Evolutionary conservation across 257 asterid species (phyloP), one percentile per base, ranked within the genome.

Genomic region (Perilla frutescens): DNA sequence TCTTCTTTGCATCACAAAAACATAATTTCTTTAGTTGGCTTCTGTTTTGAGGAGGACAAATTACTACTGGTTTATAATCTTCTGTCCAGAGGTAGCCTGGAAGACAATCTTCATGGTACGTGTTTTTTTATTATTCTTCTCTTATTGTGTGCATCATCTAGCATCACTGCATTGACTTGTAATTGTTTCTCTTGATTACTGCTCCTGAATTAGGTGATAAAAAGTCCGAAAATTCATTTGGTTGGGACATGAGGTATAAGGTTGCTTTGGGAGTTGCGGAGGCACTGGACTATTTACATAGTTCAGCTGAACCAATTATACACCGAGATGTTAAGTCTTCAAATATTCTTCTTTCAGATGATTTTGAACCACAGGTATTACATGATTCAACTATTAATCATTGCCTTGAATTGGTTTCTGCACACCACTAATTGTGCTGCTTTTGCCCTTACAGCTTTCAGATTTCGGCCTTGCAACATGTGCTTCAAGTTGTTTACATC

Each of bases 261-360:
- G 92, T 91, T 74, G 96, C 98, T 71, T 44, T 93, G 81, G 98
- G 96, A 53, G 86, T 91, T 78, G 96, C 97, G 8, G 88, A 88
- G 88, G 98, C 98, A 63, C 85, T 93, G 75, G 84, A 83, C 74
- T 77, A 89, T 80, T 79, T 93, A 74, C 98, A 93, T 71, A 80
- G 74, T 79, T 78, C 77, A 47, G 72, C 80, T 26, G 87, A 86
- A 57, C 84, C 96, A 54, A 70, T 91, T 64, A 87, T 93, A 70
- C 98, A 91, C 71, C 83, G 98, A 83, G 98, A 93, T 78, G 97
- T 93, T 54, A 93, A 93, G 77, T 89, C 98, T 65, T 91, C 98
- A 69, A 93, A 93, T 77, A 87, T 93, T 77, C 98, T 93, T 76
- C 90, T 93, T 69, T 90, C 91, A 4, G 88, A 91, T 86, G 77